Evolutionary conservation across 495 filamentous ascomycete species (phyloP), one percentile per base, ranked within the genome.

Genomic region (Podospora pseudocomata): DNA sequence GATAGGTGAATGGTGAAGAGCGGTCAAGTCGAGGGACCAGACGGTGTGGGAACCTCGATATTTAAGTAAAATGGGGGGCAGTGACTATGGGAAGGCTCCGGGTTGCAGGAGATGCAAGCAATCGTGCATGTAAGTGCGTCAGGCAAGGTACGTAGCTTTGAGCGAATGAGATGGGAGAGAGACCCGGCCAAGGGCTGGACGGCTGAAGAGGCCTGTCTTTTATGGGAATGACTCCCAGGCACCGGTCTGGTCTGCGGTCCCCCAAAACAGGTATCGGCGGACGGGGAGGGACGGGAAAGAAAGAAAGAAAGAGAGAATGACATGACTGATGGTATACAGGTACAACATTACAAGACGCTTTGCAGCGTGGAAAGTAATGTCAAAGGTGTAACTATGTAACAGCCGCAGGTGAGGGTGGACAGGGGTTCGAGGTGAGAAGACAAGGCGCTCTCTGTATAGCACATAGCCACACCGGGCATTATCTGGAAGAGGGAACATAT

Each of bases 81-180:
- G 27, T 26, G 6, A 62, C 9, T 34, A 49, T 28, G 18, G 61
- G 18, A 44, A 39, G 61, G 32, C 34, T 63, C 27, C 30, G 27
- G 13, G 27, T 28, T 19, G 28, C 20, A 49, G 61, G 5, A 44
- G 34, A 63, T 49, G 61, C 61, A 63, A 32, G 61, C 34, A 49
- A 63, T 63, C 30, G 61, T 63, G 61, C 61, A 63, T 63, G 49
- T 18, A 63, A 32, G 19, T 20, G 34, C 27, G 55, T 32, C 6
- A 63, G 61, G 61, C 30, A 63, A 63, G 61, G 61, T 63, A 63
- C 61, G 18, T 23, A 13, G 32, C 30, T 63, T 39, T 13, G 16
- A 32, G 32, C 61, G 61, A 63, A 63, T 63, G 27, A 49, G 19
- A 53, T 13, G 34, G 18, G 30, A 63, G 30, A 63, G 16, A 32